Base-by-base conservation (phyloP, 352 stramenopile species). In the Phytophthora citricola region DNA sequence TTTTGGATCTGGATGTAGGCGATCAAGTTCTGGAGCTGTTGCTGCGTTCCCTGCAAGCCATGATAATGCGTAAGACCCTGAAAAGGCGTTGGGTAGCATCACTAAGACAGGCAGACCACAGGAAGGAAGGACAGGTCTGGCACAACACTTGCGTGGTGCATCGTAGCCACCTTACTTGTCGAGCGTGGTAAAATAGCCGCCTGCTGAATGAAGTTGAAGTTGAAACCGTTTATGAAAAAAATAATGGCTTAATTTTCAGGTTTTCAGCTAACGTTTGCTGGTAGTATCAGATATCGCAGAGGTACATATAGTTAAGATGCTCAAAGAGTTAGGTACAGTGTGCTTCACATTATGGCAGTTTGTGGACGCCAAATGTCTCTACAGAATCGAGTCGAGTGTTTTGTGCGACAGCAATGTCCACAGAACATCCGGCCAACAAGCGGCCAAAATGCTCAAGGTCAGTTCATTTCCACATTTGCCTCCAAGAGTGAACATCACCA, bases 11-110 rank as follows among this genome's bases (percentile, higher is more conserved):
- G 64, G 24, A 77, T 70, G 48, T 76, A 77, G 54, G 83, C 55
- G 40, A 89, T 38, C 49, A 93, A 60, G 58, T 91, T 85, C 29
- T 89, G 79, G 17, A 93, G 55, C 52, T 93, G 81, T 63, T 90
- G 78, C 54, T 90, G 81, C 20, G 77, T 63, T 6, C 48, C 50
- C 81, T 90, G 41, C 3, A 41, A 58, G 12, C 12, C 24, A 54
- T 9, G 12, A 6, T 27, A 38, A 46, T 45, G 3, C 9, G 7
- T 26, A 61, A 44, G 14, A 36, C 31, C 10, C 11, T 36, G 31
- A 14, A 36, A 36, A 8, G 1, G 31, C 9, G 31, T 8, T 36
- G 1, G 9, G 8, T 14, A 36, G 9, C 9, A 63, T 17, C 27
- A 27, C 3, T 36, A 43, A 50, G 26, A 15, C 22, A 34, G 29